These are phyloP conservation scores for Pterocarpus santalinus DNA, from an alignment of 306 rosid species.

Conservation along the genomic window DNA sequence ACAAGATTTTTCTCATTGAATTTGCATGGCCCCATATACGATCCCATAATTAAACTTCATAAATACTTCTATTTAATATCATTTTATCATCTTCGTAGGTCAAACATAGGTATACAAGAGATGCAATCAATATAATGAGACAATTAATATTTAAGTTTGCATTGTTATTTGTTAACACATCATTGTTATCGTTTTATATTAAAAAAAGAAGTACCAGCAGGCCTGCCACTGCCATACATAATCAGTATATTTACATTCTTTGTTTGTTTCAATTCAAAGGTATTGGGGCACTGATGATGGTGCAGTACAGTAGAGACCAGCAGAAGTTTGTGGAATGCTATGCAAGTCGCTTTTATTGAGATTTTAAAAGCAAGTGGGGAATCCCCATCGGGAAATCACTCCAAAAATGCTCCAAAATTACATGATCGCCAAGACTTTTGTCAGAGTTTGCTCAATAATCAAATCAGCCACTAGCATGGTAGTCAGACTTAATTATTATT, in stretches of 20 bases:
- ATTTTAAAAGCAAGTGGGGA: background rate
- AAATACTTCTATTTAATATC: too few species aligned
- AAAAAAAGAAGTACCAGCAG: background rate
- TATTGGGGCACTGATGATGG: background rate
- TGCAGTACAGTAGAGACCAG: background rate
- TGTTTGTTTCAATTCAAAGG: too few species aligned
- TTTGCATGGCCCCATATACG: background rate
- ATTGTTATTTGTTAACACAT: background rate
- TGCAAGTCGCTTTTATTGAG: background rate
- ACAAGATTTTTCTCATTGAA: background rate
- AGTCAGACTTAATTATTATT: background rate
- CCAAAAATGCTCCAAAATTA: slow-evolving; percentile 54
- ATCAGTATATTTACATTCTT: too few species aligned
- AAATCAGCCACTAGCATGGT: background rate
- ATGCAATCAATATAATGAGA: too few species aligned
- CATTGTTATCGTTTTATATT: background rate
- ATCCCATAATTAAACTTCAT: background rate
- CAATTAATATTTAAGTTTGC: background rate
- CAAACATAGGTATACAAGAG: too few species aligned
- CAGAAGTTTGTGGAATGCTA: background rate
- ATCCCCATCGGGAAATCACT: slow-evolving; percentile 59
- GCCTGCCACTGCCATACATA: background rate
- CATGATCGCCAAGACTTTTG: slow-evolving; percentile 55
- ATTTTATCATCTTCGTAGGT: background rate
- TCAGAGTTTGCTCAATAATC: slow-evolving; percentile 38